A percentile compares a stretch with the other conserved stretches of the same genome.
Evolutionary conservation across 768 basidiomycete genomes (phyloP).

Genomic region (Pisolithus sp.): DNA sequence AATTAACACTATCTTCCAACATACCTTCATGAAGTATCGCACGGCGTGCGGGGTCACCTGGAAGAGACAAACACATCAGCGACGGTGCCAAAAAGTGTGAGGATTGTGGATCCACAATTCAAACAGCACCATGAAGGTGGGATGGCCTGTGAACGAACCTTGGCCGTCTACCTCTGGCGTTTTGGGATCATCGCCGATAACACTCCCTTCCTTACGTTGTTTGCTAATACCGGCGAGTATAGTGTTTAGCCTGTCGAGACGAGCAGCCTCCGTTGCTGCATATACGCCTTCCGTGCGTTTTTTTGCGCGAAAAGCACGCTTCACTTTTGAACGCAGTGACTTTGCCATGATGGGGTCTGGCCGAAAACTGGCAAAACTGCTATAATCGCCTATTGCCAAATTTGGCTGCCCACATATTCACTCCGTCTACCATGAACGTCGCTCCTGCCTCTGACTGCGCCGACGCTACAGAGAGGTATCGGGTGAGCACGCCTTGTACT

Average conservation of each 20-base stretch:
- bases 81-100: conserved; percentile 4
- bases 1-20: conserved; percentile 1
- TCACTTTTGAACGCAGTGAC: conserved; percentile 75
- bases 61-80: conserved; percentile 7
- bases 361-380: no score
- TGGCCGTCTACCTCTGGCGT: conserved; percentile 18
- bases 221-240: conserved; percentile 49
- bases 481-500: conserved; percentile 40
- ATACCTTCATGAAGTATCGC: conserved; percentile 16
- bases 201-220: conserved; percentile 29
- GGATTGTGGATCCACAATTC: neutral
- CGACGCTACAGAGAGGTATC: conserved; percentile 37
- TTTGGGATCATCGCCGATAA: conserved; percentile 26
- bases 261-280: conserved; percentile 71
- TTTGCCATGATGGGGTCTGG: conserved; percentile 58
- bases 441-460: neutral
- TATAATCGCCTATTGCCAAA: neutral
- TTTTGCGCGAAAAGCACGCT: conserved; percentile 69
- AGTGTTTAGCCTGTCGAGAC: conserved; percentile 62
- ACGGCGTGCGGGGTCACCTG: conserved; percentile 13
- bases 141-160: conserved; percentile 52
- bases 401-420: neutral
- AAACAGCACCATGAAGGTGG: neutral
- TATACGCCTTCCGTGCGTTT: conserved; percentile 73
- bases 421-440: neutral